Conservation (phyloP, 2,329 filamentous ascomycete species). For the Cytospora paraplurivora region DNA sequence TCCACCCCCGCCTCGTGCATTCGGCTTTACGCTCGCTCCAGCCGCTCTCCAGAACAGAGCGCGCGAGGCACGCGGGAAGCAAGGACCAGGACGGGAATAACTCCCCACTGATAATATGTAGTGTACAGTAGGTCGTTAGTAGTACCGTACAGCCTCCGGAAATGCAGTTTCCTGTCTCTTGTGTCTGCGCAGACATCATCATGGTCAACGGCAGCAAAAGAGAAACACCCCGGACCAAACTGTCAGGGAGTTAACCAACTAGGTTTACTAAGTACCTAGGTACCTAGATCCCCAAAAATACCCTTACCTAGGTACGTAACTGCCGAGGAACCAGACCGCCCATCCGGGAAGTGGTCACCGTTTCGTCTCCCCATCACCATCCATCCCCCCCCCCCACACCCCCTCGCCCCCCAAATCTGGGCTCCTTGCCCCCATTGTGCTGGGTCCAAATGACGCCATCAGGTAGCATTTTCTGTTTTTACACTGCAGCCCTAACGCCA, state of each 20-base stretch:
- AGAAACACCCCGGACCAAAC: no score
- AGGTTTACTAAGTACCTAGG: no score
- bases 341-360: neutral
- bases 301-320: neutral
- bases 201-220: no score
- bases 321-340: constrained; percentile 7
- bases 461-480: constrained; percentile 7
- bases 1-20: constrained; percentile 7
- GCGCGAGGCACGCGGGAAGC: neutral
- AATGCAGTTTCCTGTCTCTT: no score
- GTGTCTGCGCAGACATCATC: no score
- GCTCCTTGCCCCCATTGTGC: neutral
- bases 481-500: neutral
- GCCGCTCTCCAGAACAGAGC: neutral
- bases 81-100: neutral
- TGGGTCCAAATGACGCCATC: constrained; percentile 19
- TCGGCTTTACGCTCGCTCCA: constrained; percentile 16
- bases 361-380: neutral
- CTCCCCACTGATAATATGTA: neutral
- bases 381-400: neutral
- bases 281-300: neutral
- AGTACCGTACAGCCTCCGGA: neutral
- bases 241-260: no score
- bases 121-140: no score
- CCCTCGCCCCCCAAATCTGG: neutral